These are phyloP conservation scores for Vaccinium myrtillus DNA, from an alignment of 148 eudicot species.

Conservation along the genomic window DNA sequence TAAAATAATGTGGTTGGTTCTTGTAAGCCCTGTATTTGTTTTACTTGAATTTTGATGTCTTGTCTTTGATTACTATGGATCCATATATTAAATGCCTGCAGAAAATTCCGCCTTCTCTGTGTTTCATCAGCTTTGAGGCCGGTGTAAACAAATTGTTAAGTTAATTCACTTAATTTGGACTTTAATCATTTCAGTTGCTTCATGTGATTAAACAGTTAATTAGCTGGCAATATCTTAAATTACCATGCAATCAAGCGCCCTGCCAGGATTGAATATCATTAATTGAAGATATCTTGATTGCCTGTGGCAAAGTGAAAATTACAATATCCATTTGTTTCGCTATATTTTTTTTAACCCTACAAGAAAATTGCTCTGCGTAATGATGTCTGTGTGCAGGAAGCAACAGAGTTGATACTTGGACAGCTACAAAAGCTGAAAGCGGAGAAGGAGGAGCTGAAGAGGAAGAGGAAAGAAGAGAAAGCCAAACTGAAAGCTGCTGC, in stretches of 20 bases:
- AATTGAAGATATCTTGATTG: not conserved
- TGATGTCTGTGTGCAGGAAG: conserved; percentile 36
- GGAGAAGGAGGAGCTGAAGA: conserved; percentile 43
- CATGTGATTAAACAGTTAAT: not conserved
- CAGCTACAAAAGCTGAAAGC: conserved; percentile 44
- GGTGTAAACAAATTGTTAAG: not conserved
- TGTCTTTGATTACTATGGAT: not conserved
- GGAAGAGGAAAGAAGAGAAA: conserved; percentile 34
- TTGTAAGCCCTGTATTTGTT: not conserved
- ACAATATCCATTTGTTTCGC: too few species aligned
- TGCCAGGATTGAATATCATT: not conserved
- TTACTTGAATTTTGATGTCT: not conserved
- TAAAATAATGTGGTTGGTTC: not conserved
- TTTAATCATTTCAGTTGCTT: not conserved
- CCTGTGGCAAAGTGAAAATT: not conserved
- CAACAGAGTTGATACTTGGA: conserved; percentile 43
- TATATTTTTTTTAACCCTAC: not conserved
- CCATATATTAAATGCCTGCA: not conserved
- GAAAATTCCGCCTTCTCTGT: not conserved
- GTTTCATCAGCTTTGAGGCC: not conserved
- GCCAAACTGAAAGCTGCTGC: conserved; percentile 29
- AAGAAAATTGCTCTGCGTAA: not conserved
- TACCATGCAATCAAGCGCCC: not conserved
- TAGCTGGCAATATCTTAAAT: not conserved
- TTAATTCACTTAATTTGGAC: not conserved